Base-by-base conservation (phyloP, 164 flowering plant species). In the Stephania cephalantha region DNA sequence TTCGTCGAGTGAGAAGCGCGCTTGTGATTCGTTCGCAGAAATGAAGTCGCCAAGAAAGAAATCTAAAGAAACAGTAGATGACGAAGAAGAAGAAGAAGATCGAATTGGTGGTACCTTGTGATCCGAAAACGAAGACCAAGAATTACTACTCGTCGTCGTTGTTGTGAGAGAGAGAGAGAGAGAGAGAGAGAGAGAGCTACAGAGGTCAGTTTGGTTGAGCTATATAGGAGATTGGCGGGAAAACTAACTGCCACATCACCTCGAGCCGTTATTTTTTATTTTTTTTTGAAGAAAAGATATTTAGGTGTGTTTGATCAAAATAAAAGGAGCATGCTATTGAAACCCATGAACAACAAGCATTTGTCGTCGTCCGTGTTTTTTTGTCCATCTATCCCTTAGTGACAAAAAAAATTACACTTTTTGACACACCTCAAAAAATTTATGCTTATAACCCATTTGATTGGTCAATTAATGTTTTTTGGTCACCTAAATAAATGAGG, bases 181-280 rank as follows among this genome's bases (percentile, higher is more conserved):
- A 67, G 70, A 17, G 30, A 69, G 71, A 44, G 71, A 10, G 6
- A 68, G 71, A 70, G 72, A 70, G 53, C 10, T 8, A 46, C 15
- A 70, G 55, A 22, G 55, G 9, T 69, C 0, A 12, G 15, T 30
- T 31, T 1, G 48, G 25, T 25, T 25, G 25, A 25, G 13, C 46
- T 69, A 3, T 31, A 31, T 42, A 69, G 44, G 13, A 13, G 11
- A 63, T 7, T 17, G 66, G 66, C 66, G 66, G 66, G 66, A 63
- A 63, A 63, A 18, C 20, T 63, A 0, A 18, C 15, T 63, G 66
- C 66, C 66, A 63, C 66, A 20, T 61, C 6, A 11, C 20, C 65
- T 15, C 20, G 8, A 61, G 18, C 65, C 9, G 65, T 61, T 61
- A 61, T 25, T 25, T 25, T 25, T 25, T 25, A 25, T 25, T 25